Percentiles rank a stretch among this genome's conserved stretches.
phyloP scores from a whole-genome alignment of 2,329 filamentous ascomycete genomes.

The Pleurostoma richardsiae region DNA sequence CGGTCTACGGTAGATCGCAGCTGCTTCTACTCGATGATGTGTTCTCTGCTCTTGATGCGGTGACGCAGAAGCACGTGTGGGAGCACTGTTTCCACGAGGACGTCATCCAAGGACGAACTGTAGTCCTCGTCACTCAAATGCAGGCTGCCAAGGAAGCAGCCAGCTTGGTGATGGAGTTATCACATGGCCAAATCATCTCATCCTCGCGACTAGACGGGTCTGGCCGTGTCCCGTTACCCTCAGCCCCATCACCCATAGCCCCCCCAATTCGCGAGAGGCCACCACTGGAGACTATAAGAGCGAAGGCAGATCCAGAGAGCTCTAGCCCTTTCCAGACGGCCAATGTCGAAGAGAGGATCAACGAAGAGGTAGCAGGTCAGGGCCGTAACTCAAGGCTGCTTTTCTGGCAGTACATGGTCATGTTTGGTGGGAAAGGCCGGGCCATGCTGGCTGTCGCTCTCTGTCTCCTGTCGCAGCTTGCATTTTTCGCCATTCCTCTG shows the following conservation, averaged over 20 bases:
- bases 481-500: neutral
- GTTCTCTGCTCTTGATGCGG: slow-evolving; percentile 8
- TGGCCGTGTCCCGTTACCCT: neutral
- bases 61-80: neutral
- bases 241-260: neutral
- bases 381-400: neutral
- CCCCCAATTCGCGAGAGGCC: neutral
- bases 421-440: neutral
- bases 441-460: neutral
- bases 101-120: neutral
- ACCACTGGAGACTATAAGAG: neutral
- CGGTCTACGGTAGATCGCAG: slow-evolving; percentile 6
- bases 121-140: neutral
- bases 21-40: slow-evolving; percentile 10
- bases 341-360: neutral
- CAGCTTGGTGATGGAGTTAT: neutral
- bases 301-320: neutral
- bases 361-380: neutral
- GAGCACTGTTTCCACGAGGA: neutral
- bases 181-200: neutral
- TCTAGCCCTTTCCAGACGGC: neutral
- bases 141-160: neutral
- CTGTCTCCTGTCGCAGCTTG: neutral
- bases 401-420: neutral
- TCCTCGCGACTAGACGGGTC: neutral